These are phyloP conservation scores for Pulveroboletus sp. DNA, from an alignment of 768 basidiomycete genomes.

Conservation along the genomic window DNA sequence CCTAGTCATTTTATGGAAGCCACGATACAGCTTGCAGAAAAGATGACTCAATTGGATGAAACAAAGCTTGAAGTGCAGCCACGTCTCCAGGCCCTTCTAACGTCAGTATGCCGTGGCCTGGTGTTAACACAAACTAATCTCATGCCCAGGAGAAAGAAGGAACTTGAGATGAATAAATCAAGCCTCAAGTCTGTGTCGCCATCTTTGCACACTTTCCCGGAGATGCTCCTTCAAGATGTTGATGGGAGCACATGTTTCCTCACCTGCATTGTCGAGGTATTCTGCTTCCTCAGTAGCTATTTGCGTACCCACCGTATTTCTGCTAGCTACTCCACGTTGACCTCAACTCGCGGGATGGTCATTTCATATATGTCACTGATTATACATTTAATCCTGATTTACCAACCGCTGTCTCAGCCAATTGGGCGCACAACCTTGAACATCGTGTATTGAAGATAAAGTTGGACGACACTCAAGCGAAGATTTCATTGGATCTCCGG, in stretches of 20 bases:
- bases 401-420: conserved; percentile 24
- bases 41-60: conserved; percentile 42
- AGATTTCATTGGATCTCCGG: conserved; percentile 34
- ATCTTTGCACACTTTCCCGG: conserved; percentile 34
- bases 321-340: conserved; percentile 45
- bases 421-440: conserved; percentile 44
- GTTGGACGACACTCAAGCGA: conserved; percentile 45
- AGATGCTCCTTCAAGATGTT: conserved; percentile 46
- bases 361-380: conserved; percentile 58
- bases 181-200: conserved; percentile 19
- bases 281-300: neutral
- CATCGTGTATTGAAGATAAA: conserved; percentile 49
- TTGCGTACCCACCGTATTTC: neutral
- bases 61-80: conserved; percentile 32
- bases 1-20: conserved; percentile 44
- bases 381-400: conserved; percentile 52
- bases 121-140: conserved; percentile 4
- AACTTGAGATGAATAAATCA: conserved; percentile 27
- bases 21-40: conserved; percentile 43
- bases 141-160: conserved; percentile 44
- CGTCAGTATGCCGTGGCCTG: conserved; percentile 34
- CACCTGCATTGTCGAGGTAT: conserved; percentile 57
- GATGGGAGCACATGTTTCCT: conserved; percentile 40
- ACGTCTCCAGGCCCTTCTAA: conserved; percentile 45
- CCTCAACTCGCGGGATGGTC: conserved; percentile 28